These are phyloP conservation scores for Pistacia vera DNA, from an alignment of 345 rosid species.

Conservation along the genomic window DNA sequence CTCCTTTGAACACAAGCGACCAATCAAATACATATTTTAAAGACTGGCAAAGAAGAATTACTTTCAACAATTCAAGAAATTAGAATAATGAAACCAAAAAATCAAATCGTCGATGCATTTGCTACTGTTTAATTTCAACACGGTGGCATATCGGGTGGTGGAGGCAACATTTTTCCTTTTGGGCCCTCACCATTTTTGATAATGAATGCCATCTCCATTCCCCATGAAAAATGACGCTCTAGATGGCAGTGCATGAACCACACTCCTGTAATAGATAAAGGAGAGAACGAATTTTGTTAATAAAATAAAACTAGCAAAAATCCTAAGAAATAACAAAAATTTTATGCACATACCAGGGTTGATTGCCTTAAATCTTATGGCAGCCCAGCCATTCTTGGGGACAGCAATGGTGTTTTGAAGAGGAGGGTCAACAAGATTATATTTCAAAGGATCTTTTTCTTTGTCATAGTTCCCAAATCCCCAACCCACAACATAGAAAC, in stretches of 20 bases:
- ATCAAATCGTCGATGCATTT: background rate
- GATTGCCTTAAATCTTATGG: constrained; percentile 36
- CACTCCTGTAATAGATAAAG: constrained; percentile 30
- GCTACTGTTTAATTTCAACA: constrained; percentile 14
- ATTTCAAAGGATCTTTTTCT: too few species aligned
- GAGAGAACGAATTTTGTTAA: too few species aligned
- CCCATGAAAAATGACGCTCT: constrained; percentile 45
- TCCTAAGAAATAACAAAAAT: background rate
- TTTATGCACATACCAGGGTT: constrained; percentile 32
- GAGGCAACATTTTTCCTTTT: constrained; percentile 29
- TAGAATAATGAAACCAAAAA: background rate
- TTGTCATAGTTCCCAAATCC: too few species aligned
- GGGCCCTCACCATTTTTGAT: constrained; percentile 29
- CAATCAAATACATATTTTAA: background rate
- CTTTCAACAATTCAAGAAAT: background rate
- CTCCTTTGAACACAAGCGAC: background rate
- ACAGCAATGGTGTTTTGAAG: constrained; percentile 34
- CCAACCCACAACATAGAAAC: constrained; percentile 20
- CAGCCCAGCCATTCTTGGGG: constrained; percentile 46
- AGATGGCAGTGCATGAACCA: constrained; percentile 55
- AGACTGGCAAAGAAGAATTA: background rate
- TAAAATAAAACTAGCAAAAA: too few species aligned
- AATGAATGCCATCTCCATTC: constrained; percentile 44
- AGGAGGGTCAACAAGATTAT: constrained; percentile 43
- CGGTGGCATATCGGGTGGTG: constrained; percentile 44